Evolutionary conservation across 2,329 filamentous ascomycete species (phyloP), one percentile per base, ranked within the genome.

Genomic region (Claviceps africana): DNA sequence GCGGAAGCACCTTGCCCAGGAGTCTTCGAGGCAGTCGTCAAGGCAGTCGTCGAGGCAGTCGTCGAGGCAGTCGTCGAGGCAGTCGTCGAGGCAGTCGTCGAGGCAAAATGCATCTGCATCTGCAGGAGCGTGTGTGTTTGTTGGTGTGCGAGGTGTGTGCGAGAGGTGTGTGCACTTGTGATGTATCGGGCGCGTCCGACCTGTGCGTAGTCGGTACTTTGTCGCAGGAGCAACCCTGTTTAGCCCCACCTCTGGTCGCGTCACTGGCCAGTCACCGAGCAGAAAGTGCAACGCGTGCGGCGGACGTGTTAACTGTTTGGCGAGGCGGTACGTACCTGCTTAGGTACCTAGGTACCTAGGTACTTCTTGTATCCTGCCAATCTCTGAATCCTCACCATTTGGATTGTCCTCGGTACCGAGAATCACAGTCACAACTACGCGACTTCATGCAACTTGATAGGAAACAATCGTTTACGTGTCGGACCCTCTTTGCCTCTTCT

Each of bases 231-330:
- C 22, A 39, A 31, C 31, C 40, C 19, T 35, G 21, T 19, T 19
- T 17, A 50, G n/a, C 47, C 47, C 47, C 47, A 49, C 48, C 33
- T 39, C 17, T 28, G n/a, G 47, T 49, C 48, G 48, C 48, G 48
- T 44, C 28, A 33, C n/a, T 44, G 28, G 48, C 48, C 39, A 43
- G 28, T 50, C 19, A 50, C 4, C 17, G 13, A 46, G 4, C 37
- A 43, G 4, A 25, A 33, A 28, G n/a, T 22, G 48, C 47, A 30
- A 31, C 21, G 19, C 48, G 48, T 37, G 48, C 13, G 4, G 33
- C 33, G 33, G 33, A 13, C 11, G 33, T 11, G 33, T 13, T 3
- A 15, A 35, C n/a, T n/a, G n/a, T n/a, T n/a, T n/a, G n/a, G n/a
- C n/a, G n/a, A n/a, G n/a, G n/a, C n/a, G n/a, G n/a, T 25, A 5